Conservation (phyloP, 108 stramenopile species). For the Nannochloropsis salina region DNA sequence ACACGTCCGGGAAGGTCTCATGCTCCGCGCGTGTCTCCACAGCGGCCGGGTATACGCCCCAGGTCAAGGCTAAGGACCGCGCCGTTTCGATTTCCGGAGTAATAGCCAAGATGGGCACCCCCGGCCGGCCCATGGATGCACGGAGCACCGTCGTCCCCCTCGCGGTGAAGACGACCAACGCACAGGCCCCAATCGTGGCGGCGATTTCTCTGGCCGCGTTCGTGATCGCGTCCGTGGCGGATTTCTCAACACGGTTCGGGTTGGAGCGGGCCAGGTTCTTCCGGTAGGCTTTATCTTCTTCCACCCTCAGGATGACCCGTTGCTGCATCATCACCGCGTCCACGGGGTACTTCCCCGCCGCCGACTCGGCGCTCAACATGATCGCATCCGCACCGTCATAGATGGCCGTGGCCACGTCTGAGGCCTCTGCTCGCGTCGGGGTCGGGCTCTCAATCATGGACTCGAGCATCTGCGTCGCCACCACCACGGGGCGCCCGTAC, state of each 20-base stretch:
- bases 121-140: slow-evolving; percentile 75
- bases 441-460: slow-evolving; percentile 83
- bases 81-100: slow-evolving; percentile 80
- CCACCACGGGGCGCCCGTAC: slow-evolving; percentile 79
- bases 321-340: slow-evolving; percentile 88
- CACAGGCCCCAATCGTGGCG: slow-evolving; percentile 69
- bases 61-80: slow-evolving; percentile 73
- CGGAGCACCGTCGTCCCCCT: slow-evolving; percentile 73
- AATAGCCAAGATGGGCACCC: slow-evolving; percentile 83
- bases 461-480: slow-evolving; percentile 65
- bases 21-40: neutral
- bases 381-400: slow-evolving; percentile 94
- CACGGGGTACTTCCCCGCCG: slow-evolving; percentile 78
- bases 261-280: slow-evolving; percentile 19
- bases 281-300: slow-evolving; percentile 69
- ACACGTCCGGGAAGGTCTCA: slow-evolving; percentile 68
- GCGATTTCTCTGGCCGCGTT: slow-evolving; percentile 66
- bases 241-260: slow-evolving; percentile 46
- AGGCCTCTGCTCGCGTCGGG: slow-evolving; percentile 86
- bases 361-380: slow-evolving; percentile 88
- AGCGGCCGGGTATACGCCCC: slow-evolving; percentile 80
- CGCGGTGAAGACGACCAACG: slow-evolving; percentile 78
- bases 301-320: slow-evolving; percentile 83
- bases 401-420: slow-evolving; percentile 90
- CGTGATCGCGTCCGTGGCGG: slow-evolving; percentile 84